Conservation (phyloP, 2,329 filamentous ascomycete species). For the Penicillium sp. region DNA sequence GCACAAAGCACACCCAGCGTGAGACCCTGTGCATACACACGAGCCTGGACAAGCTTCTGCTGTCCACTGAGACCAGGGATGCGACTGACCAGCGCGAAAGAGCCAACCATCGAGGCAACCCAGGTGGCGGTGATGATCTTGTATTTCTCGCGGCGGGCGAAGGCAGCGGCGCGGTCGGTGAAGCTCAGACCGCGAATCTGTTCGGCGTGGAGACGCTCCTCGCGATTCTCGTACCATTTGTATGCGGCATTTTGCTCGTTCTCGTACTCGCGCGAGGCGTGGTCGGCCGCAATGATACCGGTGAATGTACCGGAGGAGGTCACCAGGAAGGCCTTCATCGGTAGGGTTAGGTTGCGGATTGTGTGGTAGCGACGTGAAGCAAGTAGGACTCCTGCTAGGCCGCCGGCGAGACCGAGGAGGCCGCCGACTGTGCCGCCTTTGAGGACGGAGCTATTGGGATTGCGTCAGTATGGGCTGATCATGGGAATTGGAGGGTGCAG, state of each 20-base stretch:
- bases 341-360: conserved; percentile 79
- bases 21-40: conserved; percentile 89
- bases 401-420: conserved; percentile 63
- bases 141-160: conserved; percentile 80
- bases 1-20: conserved; percentile 82
- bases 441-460: conserved; percentile 61
- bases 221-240: conserved; percentile 63
- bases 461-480: conserved; percentile 19
- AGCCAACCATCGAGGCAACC: conserved; percentile 75
- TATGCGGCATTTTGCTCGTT: conserved; percentile 65
- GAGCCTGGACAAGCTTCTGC: conserved; percentile 91
- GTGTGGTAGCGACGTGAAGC: conserved; percentile 71
- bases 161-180: conserved; percentile 65
- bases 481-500: not conserved
- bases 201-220: conserved; percentile 57
- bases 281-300: conserved; percentile 84
- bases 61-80: conserved; percentile 70
- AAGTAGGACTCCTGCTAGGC: conserved; percentile 65
- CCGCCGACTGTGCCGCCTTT: conserved; percentile 77
- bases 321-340: conserved; percentile 87
- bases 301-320: conserved; percentile 79
- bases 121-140: conserved; percentile 79
- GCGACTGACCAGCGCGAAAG: conserved; percentile 73
- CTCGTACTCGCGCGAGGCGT: conserved; percentile 70
- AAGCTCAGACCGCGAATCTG: conserved; percentile 57